Conservation (phyloP, 106 monocot genomes). For the Dendrobium nobile region DNA sequence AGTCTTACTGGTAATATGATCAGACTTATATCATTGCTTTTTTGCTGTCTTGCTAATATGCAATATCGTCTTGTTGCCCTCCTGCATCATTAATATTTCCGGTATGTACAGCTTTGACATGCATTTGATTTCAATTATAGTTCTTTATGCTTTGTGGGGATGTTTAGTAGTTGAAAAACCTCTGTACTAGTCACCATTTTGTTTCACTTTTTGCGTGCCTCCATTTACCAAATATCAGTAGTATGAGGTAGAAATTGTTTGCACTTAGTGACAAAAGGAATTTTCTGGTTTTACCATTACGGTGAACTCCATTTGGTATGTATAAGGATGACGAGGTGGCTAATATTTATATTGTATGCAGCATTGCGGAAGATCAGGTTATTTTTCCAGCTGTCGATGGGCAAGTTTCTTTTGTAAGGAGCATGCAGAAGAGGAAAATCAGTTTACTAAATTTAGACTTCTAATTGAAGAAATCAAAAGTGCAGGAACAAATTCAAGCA, state of each 20-base stretch:
- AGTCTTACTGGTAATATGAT: background rate
- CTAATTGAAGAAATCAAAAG: conserved; percentile 90
- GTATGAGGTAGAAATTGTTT: background rate
- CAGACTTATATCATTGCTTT: background rate
- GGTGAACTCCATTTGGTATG: background rate
- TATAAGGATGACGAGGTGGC: background rate
- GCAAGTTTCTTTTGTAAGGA: conserved; percentile 75
- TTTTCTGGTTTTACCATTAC: background rate
- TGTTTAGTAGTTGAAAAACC: background rate
- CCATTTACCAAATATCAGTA: background rate
- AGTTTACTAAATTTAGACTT: conserved; percentile 75
- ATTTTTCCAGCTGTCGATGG: conserved; percentile 97
- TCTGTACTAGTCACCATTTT: background rate
- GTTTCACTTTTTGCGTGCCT: background rate
- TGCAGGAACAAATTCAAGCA: conserved; percentile 62
- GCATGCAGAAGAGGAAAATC: conserved; percentile 91
- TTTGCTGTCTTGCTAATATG: background rate
- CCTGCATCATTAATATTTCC: background rate
- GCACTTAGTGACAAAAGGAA: background rate
- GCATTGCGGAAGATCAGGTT: conserved; percentile 97
- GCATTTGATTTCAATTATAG: background rate
- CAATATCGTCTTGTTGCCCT: background rate
- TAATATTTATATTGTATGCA: conserved; percentile 26
- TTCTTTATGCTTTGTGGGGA: background rate
- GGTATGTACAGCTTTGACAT: background rate